phyloP scores from a whole-genome alignment of 495 filamentous ascomycete species.

The Penicillium canariense region DNA sequence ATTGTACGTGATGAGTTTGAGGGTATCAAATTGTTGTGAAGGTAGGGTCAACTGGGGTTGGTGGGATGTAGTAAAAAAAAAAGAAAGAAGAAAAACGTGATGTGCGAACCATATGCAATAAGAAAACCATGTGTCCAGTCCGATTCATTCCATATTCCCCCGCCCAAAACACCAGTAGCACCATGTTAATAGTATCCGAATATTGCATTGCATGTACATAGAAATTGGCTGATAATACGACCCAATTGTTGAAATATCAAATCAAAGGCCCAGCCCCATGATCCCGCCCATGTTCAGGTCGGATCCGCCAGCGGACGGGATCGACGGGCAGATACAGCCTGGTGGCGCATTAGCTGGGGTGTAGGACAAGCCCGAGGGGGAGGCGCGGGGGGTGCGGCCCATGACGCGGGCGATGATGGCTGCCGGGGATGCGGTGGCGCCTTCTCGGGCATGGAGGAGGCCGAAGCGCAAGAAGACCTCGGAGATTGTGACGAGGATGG shows the following conservation, averaged over 20 bases:
- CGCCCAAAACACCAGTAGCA: neutral
- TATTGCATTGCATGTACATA: neutral
- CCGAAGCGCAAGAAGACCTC: conserved; percentile 88
- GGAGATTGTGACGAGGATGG: conserved; percentile 83
- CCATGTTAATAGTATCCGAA: neutral
- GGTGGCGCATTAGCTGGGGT: conserved; percentile 15
- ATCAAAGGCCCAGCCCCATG: conserved; percentile 6
- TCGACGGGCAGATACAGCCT: conserved; percentile 28
- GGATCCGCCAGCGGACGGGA: conserved; percentile 8
- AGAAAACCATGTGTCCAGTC: neutral
- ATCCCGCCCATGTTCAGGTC: conserved; percentile 14
- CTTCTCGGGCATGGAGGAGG: conserved; percentile 56
- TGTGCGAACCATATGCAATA: neutral
- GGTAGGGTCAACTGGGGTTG: neutral
- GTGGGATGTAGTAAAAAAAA: neutral
- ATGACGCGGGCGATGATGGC: conserved; percentile 23
- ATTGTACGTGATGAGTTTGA: neutral
- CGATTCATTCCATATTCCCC: neutral
- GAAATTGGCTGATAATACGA: neutral
- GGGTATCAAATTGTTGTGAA: neutral
- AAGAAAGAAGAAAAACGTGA: too few species aligned
- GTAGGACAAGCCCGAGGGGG: conserved; percentile 17
- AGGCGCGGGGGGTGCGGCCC: conserved; percentile 19
- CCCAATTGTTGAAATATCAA: neutral
- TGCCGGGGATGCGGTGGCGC: conserved; percentile 13